phyloP scores from a whole-genome alignment of 2,329 filamentous ascomycete species.

The Trichoderma asperellum region DNA sequence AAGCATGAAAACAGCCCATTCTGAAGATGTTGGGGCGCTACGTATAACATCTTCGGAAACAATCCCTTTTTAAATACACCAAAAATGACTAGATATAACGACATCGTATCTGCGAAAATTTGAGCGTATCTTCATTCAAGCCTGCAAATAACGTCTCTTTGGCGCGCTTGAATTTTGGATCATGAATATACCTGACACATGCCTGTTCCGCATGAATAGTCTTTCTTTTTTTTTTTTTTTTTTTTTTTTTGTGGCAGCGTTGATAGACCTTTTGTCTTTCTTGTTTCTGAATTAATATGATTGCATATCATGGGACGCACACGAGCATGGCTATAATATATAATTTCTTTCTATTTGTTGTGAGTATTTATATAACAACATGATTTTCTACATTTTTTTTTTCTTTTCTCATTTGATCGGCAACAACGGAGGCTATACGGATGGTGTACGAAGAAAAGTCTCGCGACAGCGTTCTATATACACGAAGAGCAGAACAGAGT shows the following conservation, averaged over 20 bases:
- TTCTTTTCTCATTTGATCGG: no score
- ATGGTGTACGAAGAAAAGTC: not conserved
- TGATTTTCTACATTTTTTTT: not conserved
- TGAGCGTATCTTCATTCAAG: not conserved
- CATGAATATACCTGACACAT: not conserved
- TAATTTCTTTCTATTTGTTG: not conserved
- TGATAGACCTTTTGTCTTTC: not conserved
- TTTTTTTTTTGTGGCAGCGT: no score
- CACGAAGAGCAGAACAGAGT: not conserved
- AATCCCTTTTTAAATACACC: not conserved
- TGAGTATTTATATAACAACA: not conserved
- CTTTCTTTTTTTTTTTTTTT: not conserved
- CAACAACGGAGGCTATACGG: not conserved
- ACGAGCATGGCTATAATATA: not conserved
- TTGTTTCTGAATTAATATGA: not conserved
- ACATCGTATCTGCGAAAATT: not conserved
- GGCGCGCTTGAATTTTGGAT: not conserved
- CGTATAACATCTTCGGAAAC: not conserved
- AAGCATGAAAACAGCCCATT: constrained; percentile 45
- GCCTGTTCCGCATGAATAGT: not conserved
- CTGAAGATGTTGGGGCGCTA: no score
- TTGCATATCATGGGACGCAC: not conserved
- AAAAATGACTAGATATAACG: not conserved
- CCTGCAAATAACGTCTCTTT: not conserved
- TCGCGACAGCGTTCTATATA: not conserved